Conservation (phyloP, 2,329 filamentous ascomycete genomes). For the Scedosporium boydii region DNA sequence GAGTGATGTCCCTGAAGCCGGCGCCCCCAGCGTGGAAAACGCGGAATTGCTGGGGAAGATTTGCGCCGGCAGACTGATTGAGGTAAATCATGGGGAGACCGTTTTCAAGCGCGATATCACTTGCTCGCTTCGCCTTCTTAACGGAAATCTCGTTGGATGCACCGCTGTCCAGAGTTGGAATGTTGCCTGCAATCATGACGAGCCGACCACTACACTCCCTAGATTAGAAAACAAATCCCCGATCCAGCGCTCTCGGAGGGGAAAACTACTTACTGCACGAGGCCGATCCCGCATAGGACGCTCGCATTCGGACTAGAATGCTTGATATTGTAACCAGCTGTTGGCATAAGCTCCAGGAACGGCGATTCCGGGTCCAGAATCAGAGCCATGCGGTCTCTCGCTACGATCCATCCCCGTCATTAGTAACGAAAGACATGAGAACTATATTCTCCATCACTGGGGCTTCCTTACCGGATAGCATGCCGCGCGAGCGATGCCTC, state of each 20-base stretch:
- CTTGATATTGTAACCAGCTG: conserved; percentile 4
- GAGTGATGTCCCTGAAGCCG: conserved; percentile 5
- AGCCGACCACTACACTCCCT: not conserved
- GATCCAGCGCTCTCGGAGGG: not conserved
- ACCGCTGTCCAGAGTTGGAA: conserved; percentile 5
- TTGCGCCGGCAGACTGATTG: conserved; percentile 5
- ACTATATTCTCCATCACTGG: not conserved
- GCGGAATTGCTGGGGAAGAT: conserved; percentile 5
- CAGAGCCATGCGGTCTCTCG: conserved; percentile 4
- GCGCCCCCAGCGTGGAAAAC: conserved; percentile 5
- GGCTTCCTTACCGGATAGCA: conserved; percentile 1
- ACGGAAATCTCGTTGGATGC: conserved; percentile 5
- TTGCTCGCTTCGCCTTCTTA: conserved; percentile 1
- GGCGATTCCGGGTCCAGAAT: conserved; percentile 5
- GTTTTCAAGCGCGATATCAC: conserved; percentile 3
- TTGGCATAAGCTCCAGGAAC: conserved; percentile 6
- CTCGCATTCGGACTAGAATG: conserved; percentile 6
- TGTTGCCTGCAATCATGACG: conserved; percentile 6
- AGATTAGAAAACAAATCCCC: not conserved
- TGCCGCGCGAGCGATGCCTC: conserved; percentile 5
- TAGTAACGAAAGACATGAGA: too few relatives aligned
- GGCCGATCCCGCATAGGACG: conserved; percentile 2
- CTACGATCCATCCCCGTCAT: not conserved
- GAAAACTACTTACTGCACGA: conserved; percentile 3
- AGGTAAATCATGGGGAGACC: conserved; percentile 6